Percentiles rank a stretch among this genome's conserved stretches.
Evolutionary conservation across 2,329 filamentous ascomycete genomes (phyloP).

Genomic region (Sphaerostilbella broomeana): DNA sequence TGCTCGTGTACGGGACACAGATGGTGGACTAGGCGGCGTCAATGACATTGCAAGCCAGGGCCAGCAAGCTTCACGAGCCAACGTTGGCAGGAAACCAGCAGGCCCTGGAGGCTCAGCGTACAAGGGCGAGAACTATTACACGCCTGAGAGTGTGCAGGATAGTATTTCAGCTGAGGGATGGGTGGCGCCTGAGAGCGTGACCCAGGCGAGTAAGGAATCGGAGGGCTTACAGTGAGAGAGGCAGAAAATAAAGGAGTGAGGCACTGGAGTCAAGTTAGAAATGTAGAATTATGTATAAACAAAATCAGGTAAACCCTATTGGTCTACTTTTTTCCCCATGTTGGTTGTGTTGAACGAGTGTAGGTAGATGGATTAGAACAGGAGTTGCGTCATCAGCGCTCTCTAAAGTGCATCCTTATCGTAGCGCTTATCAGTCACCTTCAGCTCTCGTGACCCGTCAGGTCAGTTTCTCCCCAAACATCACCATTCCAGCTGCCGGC

Average conservation of each 20-base stretch:
- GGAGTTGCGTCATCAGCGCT: conserved; percentile 6
- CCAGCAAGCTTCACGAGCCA: conserved; percentile 30
- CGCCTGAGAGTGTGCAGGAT: conserved; percentile 35
- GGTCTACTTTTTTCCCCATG: too few relatives aligned
- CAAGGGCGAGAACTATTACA: conserved; percentile 36
- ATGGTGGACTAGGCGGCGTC: conserved; percentile 18
- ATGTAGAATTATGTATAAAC: too few relatives aligned
- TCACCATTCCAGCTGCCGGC: background rate
- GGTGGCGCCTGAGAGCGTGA: conserved; percentile 35
- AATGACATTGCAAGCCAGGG: conserved; percentile 30
- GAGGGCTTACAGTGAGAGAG: too few relatives aligned
- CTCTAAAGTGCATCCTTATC: conserved; percentile 9
- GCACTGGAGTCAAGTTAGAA: too few relatives aligned
- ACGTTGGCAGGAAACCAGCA: conserved; percentile 31
- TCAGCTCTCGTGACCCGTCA: conserved; percentile 6
- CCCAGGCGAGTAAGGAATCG: conserved; percentile 28
- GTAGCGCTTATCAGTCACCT: background rate
- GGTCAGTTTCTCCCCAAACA: background rate
- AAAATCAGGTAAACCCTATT: too few relatives aligned
- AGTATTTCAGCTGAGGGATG: conserved; percentile 36
- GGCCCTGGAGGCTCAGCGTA: conserved; percentile 33
- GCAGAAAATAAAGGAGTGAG: too few relatives aligned
- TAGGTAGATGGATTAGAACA: too few relatives aligned
- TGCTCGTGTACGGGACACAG: conserved; percentile 17
- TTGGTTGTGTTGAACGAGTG: too few relatives aligned